Percentiles rank a stretch among this genome's conserved stretches.
Conservation (phyloP, 257 asterid species). For the Handroanthus guayacan region DNA sequence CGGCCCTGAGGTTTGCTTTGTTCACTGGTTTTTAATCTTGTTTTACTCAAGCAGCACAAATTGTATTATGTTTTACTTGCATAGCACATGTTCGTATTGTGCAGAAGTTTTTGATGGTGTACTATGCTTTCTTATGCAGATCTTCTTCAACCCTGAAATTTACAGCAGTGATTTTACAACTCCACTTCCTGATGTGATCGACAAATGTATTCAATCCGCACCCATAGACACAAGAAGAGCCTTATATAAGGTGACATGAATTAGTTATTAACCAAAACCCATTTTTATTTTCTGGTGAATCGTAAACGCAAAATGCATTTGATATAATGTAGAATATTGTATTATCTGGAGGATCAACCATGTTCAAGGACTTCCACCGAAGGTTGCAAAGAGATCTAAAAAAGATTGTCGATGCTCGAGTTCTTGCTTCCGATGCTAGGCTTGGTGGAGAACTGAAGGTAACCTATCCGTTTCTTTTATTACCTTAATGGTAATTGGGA, state of each 20-base stretch:
- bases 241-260: constrained; percentile 74
- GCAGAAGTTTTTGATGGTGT: constrained; percentile 7
- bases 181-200: constrained; percentile 88
- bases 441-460: constrained; percentile 77
- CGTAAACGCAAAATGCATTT: constrained; percentile 26
- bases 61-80: neutral
- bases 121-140: constrained; percentile 56
- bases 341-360: constrained; percentile 95
- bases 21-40: constrained; percentile 38
- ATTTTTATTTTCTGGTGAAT: constrained; percentile 28
- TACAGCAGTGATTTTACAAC: constrained; percentile 68
- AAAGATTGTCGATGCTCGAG: constrained; percentile 90
- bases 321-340: constrained; percentile 74
- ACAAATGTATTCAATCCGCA: constrained; percentile 96
- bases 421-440: constrained; percentile 69
- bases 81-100: neutral
- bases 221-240: constrained; percentile 99
- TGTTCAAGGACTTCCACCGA: constrained; percentile 92
- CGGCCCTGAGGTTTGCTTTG: constrained; percentile 88
- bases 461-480: constrained; percentile 27
- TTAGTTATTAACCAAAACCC: constrained; percentile 18
- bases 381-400: constrained; percentile 89
- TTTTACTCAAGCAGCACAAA: constrained; percentile 16
- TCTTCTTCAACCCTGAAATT: constrained; percentile 95
- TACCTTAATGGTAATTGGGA: neutral